Evolutionary conservation across 2,329 filamentous ascomycete genomes (phyloP), one percentile per base, ranked within the genome.

Genomic region (Phialemonium atrogriseum): DNA sequence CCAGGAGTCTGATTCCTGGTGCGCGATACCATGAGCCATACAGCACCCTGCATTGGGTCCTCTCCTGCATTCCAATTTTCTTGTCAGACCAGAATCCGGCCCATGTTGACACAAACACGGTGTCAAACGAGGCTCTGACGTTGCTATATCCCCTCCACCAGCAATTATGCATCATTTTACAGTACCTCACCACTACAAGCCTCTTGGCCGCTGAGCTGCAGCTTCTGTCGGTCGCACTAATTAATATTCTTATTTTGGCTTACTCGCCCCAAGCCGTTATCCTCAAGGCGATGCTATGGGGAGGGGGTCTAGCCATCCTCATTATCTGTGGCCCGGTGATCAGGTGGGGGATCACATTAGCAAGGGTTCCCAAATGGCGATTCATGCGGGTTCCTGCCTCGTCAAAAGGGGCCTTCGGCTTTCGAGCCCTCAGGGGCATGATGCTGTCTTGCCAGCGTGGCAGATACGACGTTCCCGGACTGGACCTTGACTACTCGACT

Each of bases 351-450:
- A 81, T 96, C 32, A 73, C 80, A 16, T 62, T 98, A 38, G 88
- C 89, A 30, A 73, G 89, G 35, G 84, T 96, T 12, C 91, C 91
- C 3, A 86, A 78, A 46, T 95, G 89, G 86, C 83, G 88, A 25
- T 88, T 96, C 47, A 73, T 77, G 45, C 74, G 78, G 34, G 60
- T 67, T 12, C 53, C 60, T 2, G 51, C 49, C 39, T 52, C 44
- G 32, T 64, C 42, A 48, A 66, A 45, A 55, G 58, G 39, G 32
- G 57, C 45, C 8, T 52, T 59, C 35, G 55, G 68, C 0, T 68
- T 68, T 48, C 59, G 63, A 25, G 62, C 58, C 20, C 51, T 77
- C 32, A 68, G 60, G 33, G 52, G 58, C 16, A 46, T 55, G 14
- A 33, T 58, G 10, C 49, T 58, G 11, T 33, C 47, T 6, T 32